Evolutionary conservation across 805 yeast genomes (phyloP).

Genomic region (Lachancea sp.): DNA sequence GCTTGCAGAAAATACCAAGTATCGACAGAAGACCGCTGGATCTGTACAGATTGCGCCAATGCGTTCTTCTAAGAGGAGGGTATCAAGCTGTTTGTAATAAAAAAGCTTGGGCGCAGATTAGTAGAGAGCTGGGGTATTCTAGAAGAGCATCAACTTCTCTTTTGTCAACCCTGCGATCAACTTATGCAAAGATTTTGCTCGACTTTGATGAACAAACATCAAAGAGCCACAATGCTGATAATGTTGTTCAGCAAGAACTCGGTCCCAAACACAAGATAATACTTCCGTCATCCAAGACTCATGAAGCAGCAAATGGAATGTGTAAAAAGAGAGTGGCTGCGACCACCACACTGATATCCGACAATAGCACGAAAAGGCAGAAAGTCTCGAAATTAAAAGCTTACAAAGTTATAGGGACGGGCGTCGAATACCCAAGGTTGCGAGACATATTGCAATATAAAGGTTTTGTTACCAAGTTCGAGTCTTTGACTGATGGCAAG

Average conservation of each 20-base stretch:
- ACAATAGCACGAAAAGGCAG: constrained; percentile 1
- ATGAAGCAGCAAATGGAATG: not conserved
- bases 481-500: constrained; percentile 41
- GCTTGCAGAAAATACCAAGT: constrained; percentile 47
- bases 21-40: constrained; percentile 64
- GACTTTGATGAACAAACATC: constrained; percentile 22
- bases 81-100: constrained; percentile 52
- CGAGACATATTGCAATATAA: constrained; percentile 41
- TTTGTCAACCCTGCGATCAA: constrained; percentile 57
- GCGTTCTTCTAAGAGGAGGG: constrained; percentile 64
- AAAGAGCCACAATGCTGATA: not conserved
- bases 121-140: constrained; percentile 70
- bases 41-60: constrained; percentile 49
- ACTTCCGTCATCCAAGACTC: constrained; percentile 5
- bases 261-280: constrained; percentile 1
- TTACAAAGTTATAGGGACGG: constrained; percentile 37
- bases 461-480: constrained; percentile 47
- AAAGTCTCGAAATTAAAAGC: not conserved
- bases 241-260: not conserved
- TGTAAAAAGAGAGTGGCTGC: not conserved
- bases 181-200: constrained; percentile 44
- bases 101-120: constrained; percentile 78
- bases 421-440: constrained; percentile 40
- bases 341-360: constrained; percentile 2
- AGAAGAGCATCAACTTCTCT: constrained; percentile 67